A percentile compares a stretch with the other conserved stretches of the same genome.
These are phyloP conservation scores for Kluyveromyces wickerhamii DNA, from an alignment of 805 yeast species.

Conservation along the genomic window DNA sequence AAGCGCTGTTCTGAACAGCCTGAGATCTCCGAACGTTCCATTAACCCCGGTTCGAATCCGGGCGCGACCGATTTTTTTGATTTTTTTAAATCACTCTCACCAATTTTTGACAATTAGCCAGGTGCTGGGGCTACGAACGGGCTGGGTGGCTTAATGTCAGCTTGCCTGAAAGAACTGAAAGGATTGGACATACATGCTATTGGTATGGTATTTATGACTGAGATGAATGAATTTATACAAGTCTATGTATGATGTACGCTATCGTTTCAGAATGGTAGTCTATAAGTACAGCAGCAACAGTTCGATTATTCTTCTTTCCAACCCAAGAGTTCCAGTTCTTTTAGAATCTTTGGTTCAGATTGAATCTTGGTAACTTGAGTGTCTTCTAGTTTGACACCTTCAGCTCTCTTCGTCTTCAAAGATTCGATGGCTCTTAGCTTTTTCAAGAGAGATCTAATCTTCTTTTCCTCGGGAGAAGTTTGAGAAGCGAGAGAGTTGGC, in stretches of 20 bases:
- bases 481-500: conserved; percentile 13
- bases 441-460: conserved; percentile 81
- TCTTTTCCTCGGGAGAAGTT: conserved; percentile 76
- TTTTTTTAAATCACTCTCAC: not conserved
- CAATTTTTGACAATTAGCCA: too few relatives aligned
- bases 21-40: conserved; percentile 6
- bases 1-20: not conserved
- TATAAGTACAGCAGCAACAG: not conserved
- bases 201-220: too few relatives aligned
- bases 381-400: conserved; percentile 80
- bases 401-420: conserved; percentile 74
- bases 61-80: conserved; percentile 10
- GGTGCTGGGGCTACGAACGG: too few relatives aligned
- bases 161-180: too few relatives aligned
- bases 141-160: too few relatives aligned
- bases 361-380: conserved; percentile 86
- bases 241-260: too few relatives aligned
- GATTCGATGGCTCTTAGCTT: conserved; percentile 93
- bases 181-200: too few relatives aligned
- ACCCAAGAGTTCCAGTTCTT: conserved; percentile 69
- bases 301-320: conserved; percentile 39
- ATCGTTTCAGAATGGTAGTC: too few relatives aligned
- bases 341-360: conserved; percentile 74
- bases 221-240: too few relatives aligned
- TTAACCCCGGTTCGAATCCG: conserved; percentile 17